Conservation (phyloP, 306 rosid genomes). For the Arachis stenosperma region DNA sequence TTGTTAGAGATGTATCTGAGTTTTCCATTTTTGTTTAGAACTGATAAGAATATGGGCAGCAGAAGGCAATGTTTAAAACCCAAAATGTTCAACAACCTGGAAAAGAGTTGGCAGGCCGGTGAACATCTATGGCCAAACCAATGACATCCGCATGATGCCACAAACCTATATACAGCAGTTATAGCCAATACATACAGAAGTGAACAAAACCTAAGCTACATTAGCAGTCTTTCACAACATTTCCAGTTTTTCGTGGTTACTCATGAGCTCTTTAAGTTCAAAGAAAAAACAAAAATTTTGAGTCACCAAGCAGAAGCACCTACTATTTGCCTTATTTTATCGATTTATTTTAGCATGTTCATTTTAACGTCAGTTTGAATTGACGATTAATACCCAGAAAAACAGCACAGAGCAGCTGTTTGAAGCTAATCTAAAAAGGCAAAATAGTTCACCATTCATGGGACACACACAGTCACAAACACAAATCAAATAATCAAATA, state of each 20-base stretch:
- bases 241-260: background rate
- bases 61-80: conserved; percentile 39
- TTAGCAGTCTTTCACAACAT: conserved; percentile 1
- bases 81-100: conserved; percentile 43
- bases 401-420: background rate
- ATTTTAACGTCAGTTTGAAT: background rate
- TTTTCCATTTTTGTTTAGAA: conserved; percentile 59
- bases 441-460: background rate
- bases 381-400: background rate
- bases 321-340: background rate
- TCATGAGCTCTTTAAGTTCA: background rate
- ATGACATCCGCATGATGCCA: conserved; percentile 35
- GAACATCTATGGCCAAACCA: conserved; percentile 39
- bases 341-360: background rate
- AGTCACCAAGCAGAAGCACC: background rate
- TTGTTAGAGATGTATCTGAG: conserved; percentile 47
- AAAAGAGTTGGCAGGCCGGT: conserved; percentile 39
- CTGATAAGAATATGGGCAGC: conserved; percentile 36
- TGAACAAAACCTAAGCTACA: conserved; percentile 16
- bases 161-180: conserved; percentile 43
- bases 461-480: background rate
- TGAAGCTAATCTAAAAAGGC: background rate
- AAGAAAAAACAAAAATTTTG: background rate
- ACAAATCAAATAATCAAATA: background rate
- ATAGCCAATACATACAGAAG: conserved; percentile 27